These are phyloP conservation scores for Paxillus rubicundulus DNA, from an alignment of 768 basidiomycete species.

Conservation along the genomic window DNA sequence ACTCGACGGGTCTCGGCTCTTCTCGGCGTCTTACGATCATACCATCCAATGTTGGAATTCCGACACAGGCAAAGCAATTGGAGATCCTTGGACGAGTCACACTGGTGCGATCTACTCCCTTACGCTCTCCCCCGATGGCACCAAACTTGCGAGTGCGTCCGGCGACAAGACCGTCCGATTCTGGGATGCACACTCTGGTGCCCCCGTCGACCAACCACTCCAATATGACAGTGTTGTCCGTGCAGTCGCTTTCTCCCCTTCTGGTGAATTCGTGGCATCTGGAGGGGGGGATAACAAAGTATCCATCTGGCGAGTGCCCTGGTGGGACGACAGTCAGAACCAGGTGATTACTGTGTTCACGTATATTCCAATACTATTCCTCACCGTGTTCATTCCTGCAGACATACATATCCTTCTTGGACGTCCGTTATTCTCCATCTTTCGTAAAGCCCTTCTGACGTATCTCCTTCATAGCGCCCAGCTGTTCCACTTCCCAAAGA, in stretches of 20 bases:
- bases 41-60: constrained; percentile 13
- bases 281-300: no score
- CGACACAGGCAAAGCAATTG: not conserved
- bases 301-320: no score
- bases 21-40: not conserved
- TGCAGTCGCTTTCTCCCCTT: not conserved
- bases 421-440: no score
- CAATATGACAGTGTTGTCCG: rapidly evolving
- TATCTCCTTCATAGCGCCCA: no score
- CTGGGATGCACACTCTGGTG: constrained; percentile 3
- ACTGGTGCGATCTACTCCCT: not conserved
- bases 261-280: no score
- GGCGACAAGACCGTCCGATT: constrained; percentile 5
- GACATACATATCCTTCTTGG: no score
- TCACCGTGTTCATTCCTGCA: no score
- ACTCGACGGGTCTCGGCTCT: constrained; percentile 2
- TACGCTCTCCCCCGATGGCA: constrained; percentile 5
- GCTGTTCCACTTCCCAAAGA: no score
- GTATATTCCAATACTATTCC: no score
- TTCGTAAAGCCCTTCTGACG: no score
- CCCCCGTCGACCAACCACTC: not conserved
- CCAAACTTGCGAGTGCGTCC: constrained; percentile 11
- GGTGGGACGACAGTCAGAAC: no score
- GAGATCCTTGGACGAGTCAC: not conserved
- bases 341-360: no score